Base-by-base conservation (phyloP, 306 rosid species). In the Ochetophila trinervis region DNA sequence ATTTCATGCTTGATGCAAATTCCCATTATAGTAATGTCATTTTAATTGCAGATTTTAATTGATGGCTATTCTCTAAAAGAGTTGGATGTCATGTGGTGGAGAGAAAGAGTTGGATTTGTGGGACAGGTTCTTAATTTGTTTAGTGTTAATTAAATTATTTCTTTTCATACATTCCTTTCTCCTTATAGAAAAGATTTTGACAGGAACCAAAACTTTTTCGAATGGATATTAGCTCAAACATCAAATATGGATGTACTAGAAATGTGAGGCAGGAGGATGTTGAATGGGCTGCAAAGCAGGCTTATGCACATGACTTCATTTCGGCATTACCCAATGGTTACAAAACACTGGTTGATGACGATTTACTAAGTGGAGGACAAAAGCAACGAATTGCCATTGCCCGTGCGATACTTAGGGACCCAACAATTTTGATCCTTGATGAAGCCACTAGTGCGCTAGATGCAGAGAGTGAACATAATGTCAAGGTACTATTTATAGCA, bases 391-490 rank as follows among this genome's bases (percentile, higher is more conserved):
- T 93, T 47, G 98, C 97, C 60, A 93, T 93, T 53, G 98, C 98
- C 13, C 81, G 98, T 58, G 98, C 98, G 47, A 78, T 93, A 68
- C 86, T 93, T 74, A 86, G 98, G 81, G 98, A 93, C 73, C 98
- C 98, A 23, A 74, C 88, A 32, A 54, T 93, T 69, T 81, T 93
- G 86, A 84, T 93, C 83, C 94, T 93, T 70, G 98, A 93, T 73
- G 98, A 93, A 80, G 98, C 96, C 65, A 93, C 96, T 40, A 93
- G 98, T 65, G 98, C 98, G 4, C 81, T 89, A 24, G 98, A 93
- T 84, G 97, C 98, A 57, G 98, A 93, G 84, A 93, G 97, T 61
- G 97, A 89, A 76, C 83, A 89, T 79, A 87, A 89, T 69, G 87
- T 93, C 64, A 87, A 83, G 95, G 96, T 92, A 76, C 56, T 53